Conservation (phyloP, 768 basidiomycete species). For the Naganishia vishniacii region DNA sequence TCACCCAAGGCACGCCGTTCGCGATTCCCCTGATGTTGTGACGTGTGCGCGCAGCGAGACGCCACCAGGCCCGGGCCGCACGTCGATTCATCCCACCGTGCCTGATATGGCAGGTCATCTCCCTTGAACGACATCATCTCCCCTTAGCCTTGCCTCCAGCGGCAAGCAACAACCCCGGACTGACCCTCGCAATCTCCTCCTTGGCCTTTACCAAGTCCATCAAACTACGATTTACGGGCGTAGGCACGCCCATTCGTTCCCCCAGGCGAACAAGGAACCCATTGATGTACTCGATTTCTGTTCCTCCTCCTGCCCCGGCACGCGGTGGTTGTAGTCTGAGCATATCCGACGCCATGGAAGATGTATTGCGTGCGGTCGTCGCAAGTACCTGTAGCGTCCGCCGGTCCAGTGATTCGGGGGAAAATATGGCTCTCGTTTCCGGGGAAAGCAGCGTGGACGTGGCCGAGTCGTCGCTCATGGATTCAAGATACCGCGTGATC, state of each 20-base stretch:
- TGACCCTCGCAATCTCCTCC: constrained; percentile 3
- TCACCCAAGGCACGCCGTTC: no score
- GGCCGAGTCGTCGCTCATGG: constrained; percentile 26
- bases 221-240: constrained; percentile 52
- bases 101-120: background rate
- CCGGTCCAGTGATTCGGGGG: constrained; percentile 52
- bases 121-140: background rate
- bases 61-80: no score
- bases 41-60: no score
- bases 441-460: constrained; percentile 6
- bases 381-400: constrained; percentile 61
- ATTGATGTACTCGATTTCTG: constrained; percentile 77
- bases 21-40: no score
- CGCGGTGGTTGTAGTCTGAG: background rate
- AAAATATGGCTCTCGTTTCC: constrained; percentile 52
- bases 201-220: constrained; percentile 44
- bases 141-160: background rate
- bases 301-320: constrained; percentile 53
- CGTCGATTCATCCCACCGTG: no score
- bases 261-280: constrained; percentile 72
- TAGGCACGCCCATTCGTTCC: constrained; percentile 55
- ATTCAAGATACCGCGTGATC: constrained; percentile 51
- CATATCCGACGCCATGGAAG: constrained; percentile 75
- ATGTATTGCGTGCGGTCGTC: constrained; percentile 63
- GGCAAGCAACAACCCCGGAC: background rate